Base-by-base conservation (phyloP, 129 eudicot species). In the Oenanthe sinensis region DNA sequence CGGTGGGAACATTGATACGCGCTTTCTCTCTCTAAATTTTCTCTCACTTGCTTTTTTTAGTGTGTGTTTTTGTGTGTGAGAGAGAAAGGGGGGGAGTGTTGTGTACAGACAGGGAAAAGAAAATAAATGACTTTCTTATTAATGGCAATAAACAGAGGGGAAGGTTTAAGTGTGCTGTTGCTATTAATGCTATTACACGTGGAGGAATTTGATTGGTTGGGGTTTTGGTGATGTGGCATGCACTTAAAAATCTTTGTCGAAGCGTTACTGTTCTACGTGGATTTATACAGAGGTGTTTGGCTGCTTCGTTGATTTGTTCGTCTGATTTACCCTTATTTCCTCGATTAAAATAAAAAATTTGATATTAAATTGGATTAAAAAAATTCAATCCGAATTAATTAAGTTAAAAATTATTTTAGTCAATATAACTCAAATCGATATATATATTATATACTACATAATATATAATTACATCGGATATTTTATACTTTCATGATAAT, bases 111-210 rank as follows among this genome's bases (percentile, higher is more conserved):
- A 42, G 75, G 24, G 22, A n/a, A 24, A 6, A 22, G 58, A 50
- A 71, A 69, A 16, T 69, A 69, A 69, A 69, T 24, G n/a, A 69
- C 74, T 69, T 71, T 71, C 15, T 71, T 71, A 71, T 39, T 22
- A 42, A 72, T 43, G 76, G 76, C 17, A n/a, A 72, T 10, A 12
- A 22, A n/a, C 19, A 22, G 76, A 36, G 37, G 49, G 26, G 8
- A 40, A 13, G 75, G 20, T 40, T 19, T 26, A 30, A 39, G 24
- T 71, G 75, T 20, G 75, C 75, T 71, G 74, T 16, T 24, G 50
- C 36, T 19, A 22, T 71, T 71, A 71, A 37, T 71, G 75, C 75
- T 43, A 39, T 8, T 43, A 46, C 37, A 72, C 30, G 76, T 72
- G 76, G 26, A 24, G 0, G 12, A 3, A 11, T 20, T 0, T 11